Evolutionary conservation across 2,329 filamentous ascomycete species (phyloP).

Genomic region (Cordyceps farinosa): DNA sequence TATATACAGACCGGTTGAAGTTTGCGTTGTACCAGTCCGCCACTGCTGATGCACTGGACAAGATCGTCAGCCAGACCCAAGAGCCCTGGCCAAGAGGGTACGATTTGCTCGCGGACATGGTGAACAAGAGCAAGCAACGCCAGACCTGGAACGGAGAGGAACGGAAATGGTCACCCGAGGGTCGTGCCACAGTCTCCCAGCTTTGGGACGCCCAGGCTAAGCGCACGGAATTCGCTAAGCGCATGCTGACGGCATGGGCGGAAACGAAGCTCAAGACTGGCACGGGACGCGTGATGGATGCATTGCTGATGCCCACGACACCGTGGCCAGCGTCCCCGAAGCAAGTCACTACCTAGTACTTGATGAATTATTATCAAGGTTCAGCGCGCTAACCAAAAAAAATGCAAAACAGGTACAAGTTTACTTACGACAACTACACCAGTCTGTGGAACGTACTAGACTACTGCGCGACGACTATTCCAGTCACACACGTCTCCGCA

Average conservation of each 20-base stretch:
- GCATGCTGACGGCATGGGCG: background rate
- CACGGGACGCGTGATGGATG: conserved; percentile 3
- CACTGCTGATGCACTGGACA: background rate
- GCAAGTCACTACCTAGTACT: background rate
- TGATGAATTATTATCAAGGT: background rate
- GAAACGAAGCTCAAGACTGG: background rate
- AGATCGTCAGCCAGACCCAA: background rate
- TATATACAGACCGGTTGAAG: background rate
- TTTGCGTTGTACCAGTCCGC: background rate
- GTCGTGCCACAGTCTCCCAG: background rate
- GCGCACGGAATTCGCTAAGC: background rate
- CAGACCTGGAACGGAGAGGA: background rate
- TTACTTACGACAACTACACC: conserved; percentile 9
- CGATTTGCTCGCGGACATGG: background rate
- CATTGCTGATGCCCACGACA: conserved; percentile 2
- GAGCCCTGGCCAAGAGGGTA: conserved; percentile 5
- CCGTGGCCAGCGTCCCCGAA: background rate
- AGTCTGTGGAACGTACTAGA: conserved; percentile 3
- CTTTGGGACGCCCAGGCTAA: background rate
- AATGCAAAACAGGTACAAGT: background rate
- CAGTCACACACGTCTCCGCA: background rate
- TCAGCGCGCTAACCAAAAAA: background rate
- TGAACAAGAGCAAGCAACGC: background rate
- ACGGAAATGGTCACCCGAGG: background rate
- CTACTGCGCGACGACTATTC: conserved; percentile 4